Conservation (phyloP, 805 yeast species). For the Saccharomycopsis capsularis region DNA sequence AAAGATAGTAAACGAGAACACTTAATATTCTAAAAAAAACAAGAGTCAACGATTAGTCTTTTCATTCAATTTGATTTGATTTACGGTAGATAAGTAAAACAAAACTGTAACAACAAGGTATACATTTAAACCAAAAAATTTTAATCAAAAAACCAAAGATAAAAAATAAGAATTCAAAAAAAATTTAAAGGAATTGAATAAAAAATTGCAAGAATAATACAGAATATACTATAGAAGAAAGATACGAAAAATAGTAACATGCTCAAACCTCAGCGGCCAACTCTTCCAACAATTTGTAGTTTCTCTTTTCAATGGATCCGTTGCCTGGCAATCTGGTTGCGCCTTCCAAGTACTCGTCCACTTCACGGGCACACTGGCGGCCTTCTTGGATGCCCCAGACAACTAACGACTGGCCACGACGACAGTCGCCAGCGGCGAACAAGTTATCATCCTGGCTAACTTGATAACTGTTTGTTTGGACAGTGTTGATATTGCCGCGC, state of each 20-base stretch:
- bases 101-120: too few relatives aligned
- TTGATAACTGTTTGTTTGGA: slow-evolving; percentile 53
- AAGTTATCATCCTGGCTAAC: slow-evolving; percentile 58
- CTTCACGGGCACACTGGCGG: slow-evolving; percentile 95
- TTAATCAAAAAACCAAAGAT: too few relatives aligned
- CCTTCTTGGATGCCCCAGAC: slow-evolving; percentile 99
- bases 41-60: too few relatives aligned
- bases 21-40: too few relatives aligned
- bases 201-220: neutral
- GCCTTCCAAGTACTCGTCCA: slow-evolving; percentile 75
- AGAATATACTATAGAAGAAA: neutral
- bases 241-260: neutral
- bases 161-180: neutral
- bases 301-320: slow-evolving; percentile 86
- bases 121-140: too few relatives aligned
- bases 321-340: slow-evolving; percentile 82
- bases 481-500: slow-evolving; percentile 73
- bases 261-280: slow-evolving; percentile 20
- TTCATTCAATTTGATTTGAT: too few relatives aligned
- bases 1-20: too few relatives aligned
- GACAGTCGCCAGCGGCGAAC: slow-evolving; percentile 97
- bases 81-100: too few relatives aligned
- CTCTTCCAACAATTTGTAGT: slow-evolving; percentile 64
- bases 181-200: neutral
- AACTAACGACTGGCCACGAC: slow-evolving; percentile 96